Percentiles rank a stretch among this genome's conserved stretches.
These are phyloP conservation scores for Scheffersomyces lignicola DNA, from an alignment of 1,139 yeast species.

Conservation along the genomic window DNA sequence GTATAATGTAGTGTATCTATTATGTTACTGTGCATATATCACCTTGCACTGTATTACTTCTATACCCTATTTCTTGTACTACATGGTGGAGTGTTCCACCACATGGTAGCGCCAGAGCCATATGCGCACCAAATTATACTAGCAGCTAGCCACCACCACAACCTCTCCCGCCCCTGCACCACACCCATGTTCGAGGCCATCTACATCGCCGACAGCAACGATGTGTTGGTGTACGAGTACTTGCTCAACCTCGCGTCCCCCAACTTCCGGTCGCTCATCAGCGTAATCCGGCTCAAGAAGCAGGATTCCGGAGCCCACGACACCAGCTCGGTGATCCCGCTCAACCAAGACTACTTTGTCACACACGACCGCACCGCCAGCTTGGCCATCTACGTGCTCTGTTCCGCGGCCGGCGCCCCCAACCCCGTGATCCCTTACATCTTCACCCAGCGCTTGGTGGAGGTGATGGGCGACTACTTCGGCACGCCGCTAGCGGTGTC, in stretches of 20 bases:
- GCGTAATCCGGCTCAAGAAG: constrained; percentile 21
- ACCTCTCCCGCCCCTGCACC: constrained; percentile 5
- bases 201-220: constrained; percentile 59
- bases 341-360: constrained; percentile 30
- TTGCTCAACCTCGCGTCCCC: constrained; percentile 54
- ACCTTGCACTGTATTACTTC: no score
- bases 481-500: constrained; percentile 55
- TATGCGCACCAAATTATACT: no score
- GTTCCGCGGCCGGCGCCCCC: constrained; percentile 12
- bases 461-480: constrained; percentile 58
- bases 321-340: constrained; percentile 18
- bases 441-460: constrained; percentile 53
- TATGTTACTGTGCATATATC: no score
- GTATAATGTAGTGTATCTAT: no score
- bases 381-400: constrained; percentile 29
- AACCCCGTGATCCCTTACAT: constrained; percentile 57
- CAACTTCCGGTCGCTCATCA: constrained; percentile 40
- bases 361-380: constrained; percentile 23
- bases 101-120: no score
- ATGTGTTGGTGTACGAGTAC: constrained; percentile 58
- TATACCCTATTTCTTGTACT: no score
- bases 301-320: constrained; percentile 12
- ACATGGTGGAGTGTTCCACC: no score
- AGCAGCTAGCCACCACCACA: neutral
- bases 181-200: constrained; percentile 52